Conservation (phyloP, 306 rosid genomes). For the Vigna angularis region DNA sequence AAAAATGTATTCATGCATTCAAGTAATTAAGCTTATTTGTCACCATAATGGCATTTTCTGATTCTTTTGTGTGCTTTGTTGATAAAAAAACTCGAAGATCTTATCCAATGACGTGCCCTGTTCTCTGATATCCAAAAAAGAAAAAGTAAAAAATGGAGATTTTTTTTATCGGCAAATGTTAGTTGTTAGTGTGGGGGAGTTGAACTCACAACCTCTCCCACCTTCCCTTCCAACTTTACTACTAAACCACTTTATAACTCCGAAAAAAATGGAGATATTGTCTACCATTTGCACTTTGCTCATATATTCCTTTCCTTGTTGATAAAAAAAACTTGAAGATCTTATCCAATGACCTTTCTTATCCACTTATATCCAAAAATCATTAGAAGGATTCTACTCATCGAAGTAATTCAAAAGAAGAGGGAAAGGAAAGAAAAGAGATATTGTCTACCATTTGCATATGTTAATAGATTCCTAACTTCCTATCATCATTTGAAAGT, state of each 20-base stretch:
- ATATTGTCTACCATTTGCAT: not conserved
- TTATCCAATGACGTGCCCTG: no score
- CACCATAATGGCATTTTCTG: conserved; percentile 3
- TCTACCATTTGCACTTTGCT: not conserved
- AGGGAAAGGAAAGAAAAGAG: not conserved
- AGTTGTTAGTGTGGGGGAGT: no score
- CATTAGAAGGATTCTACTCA: not conserved
- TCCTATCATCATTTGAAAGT: not conserved
- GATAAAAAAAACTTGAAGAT: not conserved
- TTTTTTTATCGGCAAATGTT: no score
- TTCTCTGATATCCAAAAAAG: no score
- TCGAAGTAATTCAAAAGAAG: not conserved
- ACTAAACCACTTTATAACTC: no score
- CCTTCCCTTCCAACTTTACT: no score
- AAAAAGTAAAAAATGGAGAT: no score
- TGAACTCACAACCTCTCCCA: no score
- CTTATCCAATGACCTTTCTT: conserved; percentile 11
- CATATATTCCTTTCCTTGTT: not conserved
- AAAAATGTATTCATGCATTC: not conserved
- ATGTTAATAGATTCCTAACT: not conserved
- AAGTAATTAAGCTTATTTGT: conserved; percentile 9
- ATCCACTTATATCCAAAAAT: not conserved
- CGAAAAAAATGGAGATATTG: no score
- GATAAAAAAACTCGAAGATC: no score
- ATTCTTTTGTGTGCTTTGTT: conserved; percentile 8